phyloP scores from a whole-genome alignment of 2,329 filamentous ascomycete species.

The Colletotrichum higginsianum region DNA sequence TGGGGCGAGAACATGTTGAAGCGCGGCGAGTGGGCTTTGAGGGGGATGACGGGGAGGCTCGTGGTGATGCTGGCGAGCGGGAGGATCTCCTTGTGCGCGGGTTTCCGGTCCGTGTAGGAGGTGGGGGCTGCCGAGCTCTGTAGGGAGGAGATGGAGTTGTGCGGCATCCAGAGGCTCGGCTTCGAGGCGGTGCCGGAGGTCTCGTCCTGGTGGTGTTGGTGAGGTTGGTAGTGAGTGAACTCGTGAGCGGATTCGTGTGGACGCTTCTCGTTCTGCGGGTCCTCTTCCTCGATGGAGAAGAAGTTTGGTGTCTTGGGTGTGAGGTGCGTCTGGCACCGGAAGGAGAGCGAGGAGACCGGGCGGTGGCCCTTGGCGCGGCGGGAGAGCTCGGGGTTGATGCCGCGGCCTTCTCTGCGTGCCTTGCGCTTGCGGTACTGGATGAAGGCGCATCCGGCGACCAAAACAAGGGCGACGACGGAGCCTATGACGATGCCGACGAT shows the following conservation, averaged over 20 bases:
- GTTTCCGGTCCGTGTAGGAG: slow-evolving; percentile 25
- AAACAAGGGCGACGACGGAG: slow-evolving; percentile 54
- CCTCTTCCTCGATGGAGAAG: slow-evolving; percentile 52
- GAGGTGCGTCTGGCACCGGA: slow-evolving; percentile 65
- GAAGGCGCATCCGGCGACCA: slow-evolving; percentile 57
- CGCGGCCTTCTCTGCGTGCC: slow-evolving; percentile 49
- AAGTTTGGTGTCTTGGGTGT: slow-evolving; percentile 57
- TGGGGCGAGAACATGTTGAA: slow-evolving; percentile 34
- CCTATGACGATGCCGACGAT: slow-evolving; percentile 63
- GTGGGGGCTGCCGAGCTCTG: slow-evolving; percentile 1
- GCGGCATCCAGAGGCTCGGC: slow-evolving; percentile 43
- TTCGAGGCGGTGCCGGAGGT: slow-evolving; percentile 1
- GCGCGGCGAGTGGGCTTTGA: slow-evolving; percentile 36
- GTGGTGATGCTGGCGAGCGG: slow-evolving; percentile 39
- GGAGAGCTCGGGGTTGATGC: slow-evolving; percentile 47
- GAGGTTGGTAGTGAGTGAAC: slow-evolving; percentile 34
- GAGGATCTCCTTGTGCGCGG: slow-evolving; percentile 11
- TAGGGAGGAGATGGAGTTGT: slow-evolving; percentile 36
- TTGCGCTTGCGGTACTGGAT: slow-evolving; percentile 62
- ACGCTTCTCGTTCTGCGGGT: slow-evolving; percentile 43
- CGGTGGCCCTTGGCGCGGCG: slow-evolving; percentile 48
- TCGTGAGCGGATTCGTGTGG: slow-evolving; percentile 35
- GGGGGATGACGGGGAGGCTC: slow-evolving; percentile 23
- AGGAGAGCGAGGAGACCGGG: slow-evolving; percentile 64
- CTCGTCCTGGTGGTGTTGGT: slow-evolving; percentile 5